These are phyloP conservation scores for Penicillium salamii DNA, from an alignment of 495 filamentous ascomycete genomes.

Conservation along the genomic window DNA sequence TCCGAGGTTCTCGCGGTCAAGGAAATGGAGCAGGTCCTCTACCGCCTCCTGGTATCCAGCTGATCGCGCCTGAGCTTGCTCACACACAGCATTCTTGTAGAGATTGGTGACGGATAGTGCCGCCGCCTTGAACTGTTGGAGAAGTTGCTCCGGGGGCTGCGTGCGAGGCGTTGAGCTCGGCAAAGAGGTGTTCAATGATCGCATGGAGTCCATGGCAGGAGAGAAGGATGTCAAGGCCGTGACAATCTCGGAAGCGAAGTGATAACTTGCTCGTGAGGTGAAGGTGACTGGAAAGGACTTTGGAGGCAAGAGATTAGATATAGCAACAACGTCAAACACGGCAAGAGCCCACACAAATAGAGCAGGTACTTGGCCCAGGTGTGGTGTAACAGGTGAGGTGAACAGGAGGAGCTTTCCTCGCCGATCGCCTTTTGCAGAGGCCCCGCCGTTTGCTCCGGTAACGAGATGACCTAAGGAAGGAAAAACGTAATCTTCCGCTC, in stretches of 20 bases:
- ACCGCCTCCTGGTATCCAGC: conserved; percentile 93
- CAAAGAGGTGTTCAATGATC: conserved; percentile 67
- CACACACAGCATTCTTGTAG: conserved; percentile 82
- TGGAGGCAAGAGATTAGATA: neutral
- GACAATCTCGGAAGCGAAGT: neutral
- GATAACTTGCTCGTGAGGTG: neutral
- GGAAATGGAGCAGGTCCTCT: conserved; percentile 79
- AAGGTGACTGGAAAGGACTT: neutral
- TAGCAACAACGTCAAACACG: neutral
- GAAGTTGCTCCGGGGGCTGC: conserved; percentile 74
- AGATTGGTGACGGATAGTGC: conserved; percentile 94
- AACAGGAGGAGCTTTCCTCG: conserved; percentile 1
- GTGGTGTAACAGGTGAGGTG: conserved; percentile 3
- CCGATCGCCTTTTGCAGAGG: conserved; percentile 24
- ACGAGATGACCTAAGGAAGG: conserved; percentile 22
- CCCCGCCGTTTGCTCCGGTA: conserved; percentile 33
- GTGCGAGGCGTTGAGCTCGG: conserved; percentile 49
- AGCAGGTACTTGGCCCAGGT: neutral
- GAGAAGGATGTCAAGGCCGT: neutral
- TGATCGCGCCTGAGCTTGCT: conserved; percentile 67
- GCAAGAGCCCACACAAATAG: neutral
- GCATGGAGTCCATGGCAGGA: conserved; percentile 68
- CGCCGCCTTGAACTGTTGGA: conserved; percentile 86
- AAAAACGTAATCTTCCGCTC: conserved; percentile 30
- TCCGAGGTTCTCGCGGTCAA: conserved; percentile 77